Conservation (phyloP, 1,284 basidiomycete genomes). For the Laetiporus sulphureus region DNA sequence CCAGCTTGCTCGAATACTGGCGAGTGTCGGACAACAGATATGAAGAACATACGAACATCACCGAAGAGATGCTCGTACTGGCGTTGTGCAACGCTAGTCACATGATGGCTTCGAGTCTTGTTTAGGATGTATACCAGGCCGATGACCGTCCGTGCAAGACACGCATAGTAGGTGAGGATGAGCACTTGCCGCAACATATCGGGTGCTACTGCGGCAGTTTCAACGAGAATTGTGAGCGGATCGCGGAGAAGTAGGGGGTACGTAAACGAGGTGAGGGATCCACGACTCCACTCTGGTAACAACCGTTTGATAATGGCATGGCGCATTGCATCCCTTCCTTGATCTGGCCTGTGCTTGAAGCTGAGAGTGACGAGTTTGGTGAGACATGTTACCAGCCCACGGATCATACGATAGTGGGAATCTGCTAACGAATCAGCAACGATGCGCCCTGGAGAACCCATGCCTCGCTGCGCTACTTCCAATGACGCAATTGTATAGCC, state of each 20-base stretch:
- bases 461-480: constrained; percentile 77
- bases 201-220: constrained; percentile 83
- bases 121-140: constrained; percentile 74
- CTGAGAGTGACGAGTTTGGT: constrained; percentile 62
- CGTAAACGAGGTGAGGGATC: constrained; percentile 64
- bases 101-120: constrained; percentile 53
- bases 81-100: constrained; percentile 37
- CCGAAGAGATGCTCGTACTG: constrained; percentile 64
- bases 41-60: constrained; percentile 79
- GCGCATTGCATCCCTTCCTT: constrained; percentile 64
- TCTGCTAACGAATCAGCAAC: constrained; percentile 77
- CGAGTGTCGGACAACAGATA: constrained; percentile 74
- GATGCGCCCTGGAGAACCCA: constrained; percentile 40
- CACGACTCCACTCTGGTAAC: constrained; percentile 85
- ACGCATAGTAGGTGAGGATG: constrained; percentile 83
- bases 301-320: constrained; percentile 86
- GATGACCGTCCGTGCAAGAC: constrained; percentile 78
- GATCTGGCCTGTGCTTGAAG: constrained; percentile 60
- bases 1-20: constrained; percentile 77
- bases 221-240: constrained; percentile 82
- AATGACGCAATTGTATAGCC: constrained; percentile 82
- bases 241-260: constrained; percentile 82
- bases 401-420: constrained; percentile 69
- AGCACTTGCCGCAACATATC: constrained; percentile 84
- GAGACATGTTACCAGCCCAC: constrained; percentile 67